Percentiles rank a stretch among this genome's conserved stretches.
These are phyloP conservation scores for Sclerotinia minor DNA, from an alignment of 2,329 filamentous ascomycete genomes.

Conservation along the genomic window DNA sequence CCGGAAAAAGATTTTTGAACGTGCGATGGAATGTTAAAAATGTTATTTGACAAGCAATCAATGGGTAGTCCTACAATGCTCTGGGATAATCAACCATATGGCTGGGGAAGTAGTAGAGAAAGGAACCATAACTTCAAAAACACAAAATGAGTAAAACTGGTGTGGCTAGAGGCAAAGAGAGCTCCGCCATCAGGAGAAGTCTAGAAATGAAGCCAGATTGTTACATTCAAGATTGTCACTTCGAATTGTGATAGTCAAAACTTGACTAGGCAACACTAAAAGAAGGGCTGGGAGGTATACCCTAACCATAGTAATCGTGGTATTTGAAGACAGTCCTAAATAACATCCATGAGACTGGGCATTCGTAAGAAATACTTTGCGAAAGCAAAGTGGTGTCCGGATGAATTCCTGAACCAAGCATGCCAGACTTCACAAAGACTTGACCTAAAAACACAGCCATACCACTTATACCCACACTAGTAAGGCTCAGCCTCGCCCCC, in stretches of 20 bases:
- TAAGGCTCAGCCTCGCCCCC: too few species aligned
- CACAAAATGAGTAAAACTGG: background rate
- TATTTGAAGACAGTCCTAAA: too few species aligned
- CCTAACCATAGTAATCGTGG: too few species aligned
- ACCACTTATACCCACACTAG: too few species aligned
- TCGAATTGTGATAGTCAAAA: background rate
- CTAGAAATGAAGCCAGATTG: background rate
- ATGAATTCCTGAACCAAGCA: background rate
- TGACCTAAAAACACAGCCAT: background rate
- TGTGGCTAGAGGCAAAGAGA: background rate
- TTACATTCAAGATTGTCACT: background rate
- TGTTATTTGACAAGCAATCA: too few species aligned
- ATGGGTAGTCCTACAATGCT: too few species aligned
- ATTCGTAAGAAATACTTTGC: background rate
- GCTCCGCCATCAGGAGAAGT: background rate
- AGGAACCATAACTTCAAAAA: too few species aligned
- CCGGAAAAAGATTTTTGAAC: background rate
- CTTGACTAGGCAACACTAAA: background rate
- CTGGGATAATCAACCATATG: background rate
- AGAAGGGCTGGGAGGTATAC: too few species aligned
- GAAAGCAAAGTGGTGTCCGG: background rate
- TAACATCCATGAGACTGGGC: too few species aligned
- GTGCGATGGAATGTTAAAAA: rapidly evolving
- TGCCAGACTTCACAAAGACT: background rate
- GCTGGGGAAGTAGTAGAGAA: background rate